Conservation (phyloP, 805 yeast genomes). For the Crinitomyces ghanaensis region DNA sequence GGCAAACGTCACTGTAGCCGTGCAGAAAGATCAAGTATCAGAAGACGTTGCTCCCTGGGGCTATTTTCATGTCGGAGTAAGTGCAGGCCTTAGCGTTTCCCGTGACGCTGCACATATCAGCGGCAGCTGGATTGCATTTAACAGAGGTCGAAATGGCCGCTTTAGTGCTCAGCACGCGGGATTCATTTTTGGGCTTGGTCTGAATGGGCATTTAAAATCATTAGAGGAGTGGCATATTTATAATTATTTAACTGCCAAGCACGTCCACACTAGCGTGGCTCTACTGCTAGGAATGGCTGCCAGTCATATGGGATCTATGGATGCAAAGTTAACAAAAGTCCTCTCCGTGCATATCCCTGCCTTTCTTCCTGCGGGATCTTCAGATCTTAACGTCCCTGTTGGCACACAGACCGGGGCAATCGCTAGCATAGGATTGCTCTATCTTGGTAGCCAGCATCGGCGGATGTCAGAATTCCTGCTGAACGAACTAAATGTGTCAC, state of each 20-base stretch:
- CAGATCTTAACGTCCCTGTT: conserved; percentile 71
- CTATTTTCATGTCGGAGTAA: conserved; percentile 81
- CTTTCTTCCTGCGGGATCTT: conserved; percentile 79
- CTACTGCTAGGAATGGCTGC: conserved; percentile 88
- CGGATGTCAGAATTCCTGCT: conserved; percentile 73
- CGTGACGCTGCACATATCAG: conserved; percentile 54
- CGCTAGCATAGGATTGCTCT: conserved; percentile 79
- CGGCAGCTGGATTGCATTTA: conserved; percentile 88
- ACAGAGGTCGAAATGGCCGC: conserved; percentile 63
- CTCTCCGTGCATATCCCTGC: conserved; percentile 90
- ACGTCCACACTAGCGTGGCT: conserved; percentile 74
- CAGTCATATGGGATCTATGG: conserved; percentile 71
- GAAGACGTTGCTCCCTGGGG: conserved; percentile 61
- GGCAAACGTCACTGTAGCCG: conserved; percentile 47
- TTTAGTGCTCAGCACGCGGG: conserved; percentile 87
- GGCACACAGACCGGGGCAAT: conserved; percentile 87
- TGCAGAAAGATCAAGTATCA: conserved; percentile 44
- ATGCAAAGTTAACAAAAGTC: conserved; percentile 77
- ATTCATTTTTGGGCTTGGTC: conserved; percentile 79
- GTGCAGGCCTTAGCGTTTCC: conserved; percentile 72
- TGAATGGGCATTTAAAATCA: conserved; percentile 73
- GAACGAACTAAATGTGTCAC: conserved; percentile 39
- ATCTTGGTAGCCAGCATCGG: conserved; percentile 66
- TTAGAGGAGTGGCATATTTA: conserved; percentile 96
- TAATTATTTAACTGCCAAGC: conserved; percentile 84